A percentile compares a stretch with the other conserved stretches of the same genome.
Evolutionary conservation across 352 stramenopile species (phyloP).

Genomic region (Pythium dissimile): DNA sequence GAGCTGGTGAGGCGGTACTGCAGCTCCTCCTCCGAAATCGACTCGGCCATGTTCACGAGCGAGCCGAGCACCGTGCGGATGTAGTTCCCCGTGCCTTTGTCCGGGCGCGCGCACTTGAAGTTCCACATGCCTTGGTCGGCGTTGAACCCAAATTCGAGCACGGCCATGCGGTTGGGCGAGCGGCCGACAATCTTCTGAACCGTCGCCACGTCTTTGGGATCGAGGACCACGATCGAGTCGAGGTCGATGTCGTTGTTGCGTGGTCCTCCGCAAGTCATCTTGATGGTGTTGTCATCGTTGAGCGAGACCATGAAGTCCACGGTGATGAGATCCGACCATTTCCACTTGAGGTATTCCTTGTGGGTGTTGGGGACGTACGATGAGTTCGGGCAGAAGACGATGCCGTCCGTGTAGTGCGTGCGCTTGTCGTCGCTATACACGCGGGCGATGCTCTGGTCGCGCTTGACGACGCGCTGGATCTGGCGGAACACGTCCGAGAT

Average conservation of each 20-base stretch:
- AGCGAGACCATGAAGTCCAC: conserved; percentile 79
- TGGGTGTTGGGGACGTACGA: conserved; percentile 82
- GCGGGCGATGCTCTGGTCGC: conserved; percentile 66
- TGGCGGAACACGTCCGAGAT: conserved; percentile 83
- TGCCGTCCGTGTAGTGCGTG: conserved; percentile 86
- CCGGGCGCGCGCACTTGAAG: conserved; percentile 84
- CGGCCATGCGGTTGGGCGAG: conserved; percentile 52
- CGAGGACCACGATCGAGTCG: conserved; percentile 76
- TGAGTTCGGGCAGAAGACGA: conserved; percentile 88
- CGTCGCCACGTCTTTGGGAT: conserved; percentile 65
- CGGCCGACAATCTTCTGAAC: conserved; percentile 67
- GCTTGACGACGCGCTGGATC: conserved; percentile 76
- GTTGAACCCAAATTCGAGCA: conserved; percentile 88
- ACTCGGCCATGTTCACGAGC: conserved; percentile 89
- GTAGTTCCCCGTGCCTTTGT: conserved; percentile 90
- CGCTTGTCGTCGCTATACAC: conserved; percentile 84
- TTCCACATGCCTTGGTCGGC: conserved; percentile 87
- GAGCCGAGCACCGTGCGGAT: conserved; percentile 88
- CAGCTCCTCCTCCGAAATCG: conserved; percentile 89
- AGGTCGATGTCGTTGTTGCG: conserved; percentile 79
- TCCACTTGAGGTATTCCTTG: conserved; percentile 91
- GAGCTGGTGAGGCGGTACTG: conserved; percentile 81
- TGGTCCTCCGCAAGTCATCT: conserved; percentile 68
- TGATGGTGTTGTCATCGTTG: conserved; percentile 53
- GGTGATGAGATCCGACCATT: conserved; percentile 89